A percentile compares a stretch with the other conserved stretches of the same genome.
Conservation (phyloP, 2,329 filamentous ascomycete species). For the Cladophialophora yegresii region DNA sequence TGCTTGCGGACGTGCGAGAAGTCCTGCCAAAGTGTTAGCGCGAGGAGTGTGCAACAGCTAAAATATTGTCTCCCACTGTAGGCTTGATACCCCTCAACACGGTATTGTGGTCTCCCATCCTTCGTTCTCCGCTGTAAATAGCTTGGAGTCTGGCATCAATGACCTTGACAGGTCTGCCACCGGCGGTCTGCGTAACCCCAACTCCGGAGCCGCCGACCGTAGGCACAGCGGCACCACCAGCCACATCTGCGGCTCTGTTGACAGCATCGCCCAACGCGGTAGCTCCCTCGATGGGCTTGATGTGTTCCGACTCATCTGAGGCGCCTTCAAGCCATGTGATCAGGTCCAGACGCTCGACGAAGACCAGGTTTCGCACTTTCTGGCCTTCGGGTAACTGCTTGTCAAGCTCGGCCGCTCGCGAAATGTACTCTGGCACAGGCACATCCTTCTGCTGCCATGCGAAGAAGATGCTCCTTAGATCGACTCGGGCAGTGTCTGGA, state of each 20-base stretch:
- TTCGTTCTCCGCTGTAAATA: slow-evolving; percentile 88
- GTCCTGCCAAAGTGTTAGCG: slow-evolving; percentile 61
- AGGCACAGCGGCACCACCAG: slow-evolving; percentile 51
- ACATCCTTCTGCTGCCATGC: slow-evolving; percentile 93
- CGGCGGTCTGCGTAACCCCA: slow-evolving; percentile 39
- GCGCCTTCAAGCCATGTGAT: slow-evolving; percentile 92
- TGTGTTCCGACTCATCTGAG: slow-evolving; percentile 87
- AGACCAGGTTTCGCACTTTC: slow-evolving; percentile 82
- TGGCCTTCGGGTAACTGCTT: slow-evolving; percentile 65
- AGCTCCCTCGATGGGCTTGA: slow-evolving; percentile 76
- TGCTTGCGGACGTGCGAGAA: slow-evolving; percentile 91
- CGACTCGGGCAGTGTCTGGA: slow-evolving; percentile 64
- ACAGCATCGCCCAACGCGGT: slow-evolving; percentile 47
- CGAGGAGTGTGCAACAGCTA: slow-evolving; percentile 8
- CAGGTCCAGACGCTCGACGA: slow-evolving; percentile 86
- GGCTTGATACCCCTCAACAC: slow-evolving; percentile 83
- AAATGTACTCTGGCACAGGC: slow-evolving; percentile 87
- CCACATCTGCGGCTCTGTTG: slow-evolving; percentile 52
- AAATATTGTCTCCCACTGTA: slow-evolving; percentile 62
- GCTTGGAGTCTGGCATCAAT: slow-evolving; percentile 80
- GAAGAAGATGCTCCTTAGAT: slow-evolving; percentile 93
- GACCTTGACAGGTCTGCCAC: slow-evolving; percentile 60
- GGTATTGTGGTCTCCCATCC: slow-evolving; percentile 89
- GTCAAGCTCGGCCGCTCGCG: slow-evolving; percentile 76
- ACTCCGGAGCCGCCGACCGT: slow-evolving; percentile 48